Percentiles rank a stretch among this genome's conserved stretches.
Conservation (phyloP, 176 grass and related monocot genomes). For the Phragmites australis region DNA sequence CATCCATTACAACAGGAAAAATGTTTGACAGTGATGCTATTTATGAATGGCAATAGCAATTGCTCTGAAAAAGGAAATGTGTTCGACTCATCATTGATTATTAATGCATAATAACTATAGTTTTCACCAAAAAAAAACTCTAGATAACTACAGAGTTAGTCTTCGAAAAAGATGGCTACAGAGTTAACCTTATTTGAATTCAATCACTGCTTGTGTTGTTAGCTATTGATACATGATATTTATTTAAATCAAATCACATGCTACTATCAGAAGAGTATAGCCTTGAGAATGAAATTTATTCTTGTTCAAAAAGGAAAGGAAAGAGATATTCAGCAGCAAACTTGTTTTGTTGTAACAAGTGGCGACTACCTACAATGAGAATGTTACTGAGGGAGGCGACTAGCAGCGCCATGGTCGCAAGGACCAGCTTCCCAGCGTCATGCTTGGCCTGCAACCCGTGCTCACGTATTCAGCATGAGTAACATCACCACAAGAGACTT, state of each 20-base stretch:
- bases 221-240: background rate
- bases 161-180: background rate
- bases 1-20: constrained; percentile 39
- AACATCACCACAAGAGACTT: background rate
- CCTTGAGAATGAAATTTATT: background rate
- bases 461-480: background rate
- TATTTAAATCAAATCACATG: constrained; percentile 12
- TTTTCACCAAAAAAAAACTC: background rate
- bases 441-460: constrained; percentile 67
- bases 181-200: background rate
- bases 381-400: constrained; percentile 83
- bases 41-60: background rate
- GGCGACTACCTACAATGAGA: constrained; percentile 75
- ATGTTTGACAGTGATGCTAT: background rate
- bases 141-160: background rate
- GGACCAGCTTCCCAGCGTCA: constrained; percentile 65
- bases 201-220: background rate
- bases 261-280: background rate
- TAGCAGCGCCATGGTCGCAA: constrained; percentile 78
- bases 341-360: constrained; percentile 8
- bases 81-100: background rate
- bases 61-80: background rate
- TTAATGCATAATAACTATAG: background rate
- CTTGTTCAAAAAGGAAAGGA: background rate
- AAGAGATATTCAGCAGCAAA: background rate